Percentiles rank a stretch among this genome's conserved stretches.
Conservation (phyloP, 768 basidiomycete species). For the Xerocomellus intermedius region DNA sequence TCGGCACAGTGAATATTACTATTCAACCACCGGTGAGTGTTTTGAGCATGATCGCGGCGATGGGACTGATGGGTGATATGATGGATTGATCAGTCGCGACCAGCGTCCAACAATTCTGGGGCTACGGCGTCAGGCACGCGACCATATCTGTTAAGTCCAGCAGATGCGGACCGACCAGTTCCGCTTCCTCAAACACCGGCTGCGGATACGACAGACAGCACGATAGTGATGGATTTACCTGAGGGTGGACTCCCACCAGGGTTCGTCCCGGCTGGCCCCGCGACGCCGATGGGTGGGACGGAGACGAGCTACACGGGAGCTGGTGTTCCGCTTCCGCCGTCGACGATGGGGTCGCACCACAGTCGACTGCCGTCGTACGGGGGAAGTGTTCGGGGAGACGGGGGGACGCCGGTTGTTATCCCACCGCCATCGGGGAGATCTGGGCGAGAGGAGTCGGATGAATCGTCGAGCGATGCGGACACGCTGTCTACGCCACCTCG, state of each 20-base stretch:
- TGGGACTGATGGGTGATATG: conserved; percentile 11
- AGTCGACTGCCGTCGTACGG: conserved; percentile 23
- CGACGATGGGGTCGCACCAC: conserved; percentile 26
- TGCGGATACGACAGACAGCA: conserved; percentile 3
- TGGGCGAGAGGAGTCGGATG: conserved; percentile 24
- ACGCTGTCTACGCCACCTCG: conserved; percentile 35
- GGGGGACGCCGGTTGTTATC: conserved; percentile 23
- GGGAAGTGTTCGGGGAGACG: neutral
- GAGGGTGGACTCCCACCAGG: conserved; percentile 36
- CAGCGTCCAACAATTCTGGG: conserved; percentile 37
- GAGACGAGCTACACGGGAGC: conserved; percentile 25
- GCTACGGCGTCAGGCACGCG: conserved; percentile 24
- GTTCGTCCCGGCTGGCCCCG: conserved; percentile 33
- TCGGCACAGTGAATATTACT: conserved; percentile 33
- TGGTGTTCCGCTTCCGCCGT: conserved; percentile 33
- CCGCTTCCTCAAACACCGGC: conserved; percentile 27
- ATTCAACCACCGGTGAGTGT: conserved; percentile 32
- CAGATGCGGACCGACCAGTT: conserved; percentile 39
- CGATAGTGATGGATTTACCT: conserved; percentile 27
- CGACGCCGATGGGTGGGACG: conserved; percentile 12
- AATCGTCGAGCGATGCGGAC: conserved; percentile 34
- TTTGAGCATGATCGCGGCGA: neutral
- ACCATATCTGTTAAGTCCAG: conserved; percentile 37
- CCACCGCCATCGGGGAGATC: conserved; percentile 27
- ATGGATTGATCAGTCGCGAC: conserved; percentile 41